Evolutionary conservation across 1,284 basidiomycete genomes (phyloP).

Genomic region (Anthracocystis setariae): DNA sequence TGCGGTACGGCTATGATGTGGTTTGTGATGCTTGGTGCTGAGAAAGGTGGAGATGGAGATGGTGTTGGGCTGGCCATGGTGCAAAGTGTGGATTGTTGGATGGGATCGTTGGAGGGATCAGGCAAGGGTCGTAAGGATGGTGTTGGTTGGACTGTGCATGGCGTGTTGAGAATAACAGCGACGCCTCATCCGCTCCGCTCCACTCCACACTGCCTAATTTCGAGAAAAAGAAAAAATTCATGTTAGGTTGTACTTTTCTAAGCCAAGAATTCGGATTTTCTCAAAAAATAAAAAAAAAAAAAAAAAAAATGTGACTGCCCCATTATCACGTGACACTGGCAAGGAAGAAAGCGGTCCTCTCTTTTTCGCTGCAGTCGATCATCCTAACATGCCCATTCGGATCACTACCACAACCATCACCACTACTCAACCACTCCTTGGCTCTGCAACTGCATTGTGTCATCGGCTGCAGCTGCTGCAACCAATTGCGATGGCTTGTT

Average conservation of each 20-base stretch:
- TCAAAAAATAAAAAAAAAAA: too few species aligned
- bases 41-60: not conserved
- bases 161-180: slow-evolving; percentile 1
- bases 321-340: slow-evolving; percentile 19
- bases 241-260: too few species aligned
- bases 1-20: slow-evolving; percentile 37
- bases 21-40: slow-evolving; percentile 17
- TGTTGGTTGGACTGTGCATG: slow-evolving; percentile 8
- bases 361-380: not conserved
- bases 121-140: not conserved
- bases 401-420: too few species aligned
- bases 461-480: too few species aligned
- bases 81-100: not conserved
- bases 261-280: too few species aligned
- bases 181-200: not conserved
- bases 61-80: not conserved
- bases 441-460: not conserved
- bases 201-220: too few species aligned
- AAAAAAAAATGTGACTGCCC: not conserved
- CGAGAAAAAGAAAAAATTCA: too few species aligned
- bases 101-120: not conserved
- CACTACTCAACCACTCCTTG: not conserved
- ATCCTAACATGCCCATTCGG: not conserved
- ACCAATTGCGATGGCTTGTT: not conserved
- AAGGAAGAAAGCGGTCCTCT: slow-evolving; percentile 11